Evolutionary conservation across 2,329 filamentous ascomycete species (phyloP).

Genomic region (Beauveria caledonica): DNA sequence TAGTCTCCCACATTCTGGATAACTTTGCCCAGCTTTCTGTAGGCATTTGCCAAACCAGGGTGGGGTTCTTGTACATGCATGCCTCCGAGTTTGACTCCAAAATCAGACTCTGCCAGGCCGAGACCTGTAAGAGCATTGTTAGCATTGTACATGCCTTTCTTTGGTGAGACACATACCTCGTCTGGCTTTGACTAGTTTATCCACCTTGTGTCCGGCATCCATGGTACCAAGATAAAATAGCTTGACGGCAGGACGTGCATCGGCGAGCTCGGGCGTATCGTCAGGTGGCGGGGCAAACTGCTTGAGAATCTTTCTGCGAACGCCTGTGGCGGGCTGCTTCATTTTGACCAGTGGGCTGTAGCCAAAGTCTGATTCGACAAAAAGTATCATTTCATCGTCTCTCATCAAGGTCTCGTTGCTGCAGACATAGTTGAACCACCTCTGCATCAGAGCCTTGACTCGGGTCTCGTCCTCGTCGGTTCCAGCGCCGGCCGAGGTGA

Average conservation of each 20-base stretch:
- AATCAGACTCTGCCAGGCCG: conserved; percentile 84
- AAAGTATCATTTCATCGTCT: conserved; percentile 95
- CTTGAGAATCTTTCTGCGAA: conserved; percentile 91
- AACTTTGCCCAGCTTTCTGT: conserved; percentile 88
- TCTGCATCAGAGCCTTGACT: conserved; percentile 82
- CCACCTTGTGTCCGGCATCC: conserved; percentile 95
- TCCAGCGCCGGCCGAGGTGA: conserved; percentile 87
- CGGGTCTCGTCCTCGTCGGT: conserved; percentile 91
- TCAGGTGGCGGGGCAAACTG: conserved; percentile 97
- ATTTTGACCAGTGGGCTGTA: conserved; percentile 93
- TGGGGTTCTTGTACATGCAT: conserved; percentile 91
- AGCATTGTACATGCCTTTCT: not conserved
- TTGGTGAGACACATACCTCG: conserved; percentile 52
- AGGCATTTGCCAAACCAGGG: conserved; percentile 77
- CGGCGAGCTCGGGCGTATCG: conserved; percentile 88
- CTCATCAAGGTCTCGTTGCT: conserved; percentile 85
- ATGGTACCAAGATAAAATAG: conserved; percentile 91
- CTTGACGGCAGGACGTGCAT: conserved; percentile 86
- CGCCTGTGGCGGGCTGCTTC: conserved; percentile 94
- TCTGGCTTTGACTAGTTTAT: conserved; percentile 84
- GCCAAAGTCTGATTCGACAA: conserved; percentile 98
- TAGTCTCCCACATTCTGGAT: conserved; percentile 92
- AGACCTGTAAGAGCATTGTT: conserved; percentile 53
- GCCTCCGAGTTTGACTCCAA: conserved; percentile 79
- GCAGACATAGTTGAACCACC: conserved; percentile 93